Evolutionary conservation across 1,139 yeast genomes (phyloP), one percentile per base, ranked within the genome.

Genomic region (Scheffersomyces stambukii): DNA sequence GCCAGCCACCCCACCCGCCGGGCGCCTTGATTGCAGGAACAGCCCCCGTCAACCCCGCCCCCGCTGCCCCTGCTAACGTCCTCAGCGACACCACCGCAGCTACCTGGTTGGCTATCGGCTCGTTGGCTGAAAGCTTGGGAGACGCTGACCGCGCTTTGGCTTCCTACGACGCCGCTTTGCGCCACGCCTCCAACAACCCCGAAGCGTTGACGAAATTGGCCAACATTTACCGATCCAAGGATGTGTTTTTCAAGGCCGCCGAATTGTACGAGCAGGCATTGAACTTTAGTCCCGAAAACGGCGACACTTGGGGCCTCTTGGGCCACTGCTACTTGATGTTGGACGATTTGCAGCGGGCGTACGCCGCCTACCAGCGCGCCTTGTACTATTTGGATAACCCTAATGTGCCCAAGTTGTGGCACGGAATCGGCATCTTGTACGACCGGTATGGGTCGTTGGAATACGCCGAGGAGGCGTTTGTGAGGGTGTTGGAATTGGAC

Each of bases 381-480:
- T 67, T 91, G 35, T 82, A 85, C 54, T 91, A 88, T 52, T 63
- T 89, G 53, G 88, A 85, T 41, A 89, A 91, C 51, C 95, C 96
- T 28, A 86, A 88, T 46, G 96, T 89, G 28, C 97, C 98, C 31
- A 88, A 88, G 54, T 73, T 89, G 45, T 91, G 98, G 97, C 96
- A 91, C 56, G 98, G 98, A 0, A 91, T 91, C 45, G 98, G 98
- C 22, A 91, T 91, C 37, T 67, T 91, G 37, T 91, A 91, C 55
- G 98, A 91, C 55, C 71, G 98, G 30, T 91, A 91, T 54, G 98
- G 97, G 10, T 84, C 95, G 6, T 65, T 89, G 44, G 97, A 89
- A 57, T 91, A 89, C 48, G 98, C 98, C 4, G 97, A 91, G 55
- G 98, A 91, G 55, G 97, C 98, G 4, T 91, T 91, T 61, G 94